Percentiles rank a stretch among this genome's conserved stretches.
Evolutionary conservation across 192 early-diverging fungal genomes (phyloP).

Genomic region (Coemansia sp.): DNA sequence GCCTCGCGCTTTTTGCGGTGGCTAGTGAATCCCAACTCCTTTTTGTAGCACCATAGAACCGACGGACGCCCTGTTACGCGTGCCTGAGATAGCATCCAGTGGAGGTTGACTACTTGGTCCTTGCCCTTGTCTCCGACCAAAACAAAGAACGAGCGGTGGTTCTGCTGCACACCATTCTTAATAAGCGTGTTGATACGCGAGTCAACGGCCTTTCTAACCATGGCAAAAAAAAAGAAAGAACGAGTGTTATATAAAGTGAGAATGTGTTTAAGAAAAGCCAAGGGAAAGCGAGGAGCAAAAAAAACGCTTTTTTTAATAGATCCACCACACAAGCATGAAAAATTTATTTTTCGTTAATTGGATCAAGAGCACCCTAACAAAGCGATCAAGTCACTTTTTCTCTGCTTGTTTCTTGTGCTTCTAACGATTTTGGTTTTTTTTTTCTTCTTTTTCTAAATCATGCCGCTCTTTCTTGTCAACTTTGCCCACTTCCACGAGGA

Average conservation of each 20-base stretch:
- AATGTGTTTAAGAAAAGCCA: no score
- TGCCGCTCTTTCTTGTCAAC: constrained; percentile 57
- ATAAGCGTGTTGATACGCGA: constrained; percentile 91
- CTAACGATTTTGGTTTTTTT: not conserved
- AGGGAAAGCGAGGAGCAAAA: no score
- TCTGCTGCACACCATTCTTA: constrained; percentile 84
- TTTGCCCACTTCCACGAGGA: constrained; percentile 74
- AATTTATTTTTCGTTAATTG: not conserved
- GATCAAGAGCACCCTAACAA: not conserved
- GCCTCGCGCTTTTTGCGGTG: constrained; percentile 97
- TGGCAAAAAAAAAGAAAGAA: constrained; percentile 18
- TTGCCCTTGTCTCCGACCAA: constrained; percentile 93
- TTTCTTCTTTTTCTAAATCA: not conserved
- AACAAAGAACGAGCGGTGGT: constrained; percentile 94
- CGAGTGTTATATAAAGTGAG: not conserved
- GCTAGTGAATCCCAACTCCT: constrained; percentile 91
- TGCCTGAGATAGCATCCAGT: constrained; percentile 94
- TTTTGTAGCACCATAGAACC: constrained; percentile 99
- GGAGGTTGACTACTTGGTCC: constrained; percentile 91
- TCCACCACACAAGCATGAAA: not conserved
- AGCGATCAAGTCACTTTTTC: no score
- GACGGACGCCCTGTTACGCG: constrained; percentile 84
- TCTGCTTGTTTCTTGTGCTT: no score
- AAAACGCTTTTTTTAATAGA: no score
- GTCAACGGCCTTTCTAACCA: constrained; percentile 89